A percentile compares a stretch with the other conserved stretches of the same genome.
These are phyloP conservation scores for Linnemannia elongata DNA, from an alignment of 192 early-diverging fungal genomes.

Conservation along the genomic window DNA sequence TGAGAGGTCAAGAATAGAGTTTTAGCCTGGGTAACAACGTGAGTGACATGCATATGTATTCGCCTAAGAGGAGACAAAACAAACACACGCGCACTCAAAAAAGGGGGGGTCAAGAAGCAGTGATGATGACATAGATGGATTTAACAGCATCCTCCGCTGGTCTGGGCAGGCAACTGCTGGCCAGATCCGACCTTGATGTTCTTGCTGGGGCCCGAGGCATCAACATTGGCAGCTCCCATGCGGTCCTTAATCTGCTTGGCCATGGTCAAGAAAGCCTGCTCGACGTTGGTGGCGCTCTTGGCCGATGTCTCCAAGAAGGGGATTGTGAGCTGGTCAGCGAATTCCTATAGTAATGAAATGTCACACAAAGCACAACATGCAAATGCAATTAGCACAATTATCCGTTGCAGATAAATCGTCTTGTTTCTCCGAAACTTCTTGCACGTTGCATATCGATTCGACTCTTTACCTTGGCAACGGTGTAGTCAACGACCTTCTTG, in stretches of 20 bases:
- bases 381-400: neutral
- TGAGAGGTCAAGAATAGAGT: neutral
- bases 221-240: slow-evolving; percentile 69
- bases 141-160: slow-evolving; percentile 68
- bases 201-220: slow-evolving; percentile 61
- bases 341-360: slow-evolving; percentile 75
- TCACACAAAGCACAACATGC: neutral
- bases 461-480: slow-evolving; percentile 72
- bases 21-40: slow-evolving; percentile 2
- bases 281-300: slow-evolving; percentile 98
- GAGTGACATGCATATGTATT: neutral
- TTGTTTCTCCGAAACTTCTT: neutral
- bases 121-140: neutral
- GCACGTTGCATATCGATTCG: neutral
- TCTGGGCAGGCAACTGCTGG: slow-evolving; percentile 62
- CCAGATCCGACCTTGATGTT: slow-evolving; percentile 68
- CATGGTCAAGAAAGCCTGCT: slow-evolving; percentile 99
- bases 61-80: neutral
- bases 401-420: neutral
- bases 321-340: slow-evolving; percentile 88
- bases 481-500: slow-evolving; percentile 88
- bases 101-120: neutral
- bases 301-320: slow-evolving; percentile 98
- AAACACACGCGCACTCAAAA: neutral
- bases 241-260: slow-evolving; percentile 99